phyloP scores from a whole-genome alignment of 345 rosid species.

The Tarenaya hassleriana region DNA sequence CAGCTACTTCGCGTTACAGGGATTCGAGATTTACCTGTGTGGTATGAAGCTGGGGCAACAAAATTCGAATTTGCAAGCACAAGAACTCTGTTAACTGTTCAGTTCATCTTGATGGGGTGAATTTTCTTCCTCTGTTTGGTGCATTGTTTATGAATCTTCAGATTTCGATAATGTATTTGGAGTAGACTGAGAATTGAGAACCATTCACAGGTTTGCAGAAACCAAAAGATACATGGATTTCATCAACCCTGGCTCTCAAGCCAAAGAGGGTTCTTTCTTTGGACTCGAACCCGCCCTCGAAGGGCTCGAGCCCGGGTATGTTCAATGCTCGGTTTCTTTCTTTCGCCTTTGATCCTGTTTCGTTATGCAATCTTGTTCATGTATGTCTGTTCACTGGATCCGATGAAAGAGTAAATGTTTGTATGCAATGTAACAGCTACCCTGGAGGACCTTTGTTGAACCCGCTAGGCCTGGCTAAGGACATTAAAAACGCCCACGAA shows the following conservation, averaged over 20 bases:
- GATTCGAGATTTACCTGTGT: constrained; percentile 62
- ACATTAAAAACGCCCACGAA: constrained; percentile 48
- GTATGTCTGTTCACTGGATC: too few relatives aligned
- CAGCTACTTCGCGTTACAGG: constrained; percentile 80
- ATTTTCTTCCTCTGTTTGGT: neutral
- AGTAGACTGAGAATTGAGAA: neutral
- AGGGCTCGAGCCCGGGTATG: constrained; percentile 88
- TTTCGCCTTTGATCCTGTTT: neutral
- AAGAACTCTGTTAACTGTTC: constrained; percentile 57
- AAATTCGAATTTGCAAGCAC: constrained; percentile 71
- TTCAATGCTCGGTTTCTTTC: neutral
- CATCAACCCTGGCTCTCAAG: constrained; percentile 79
- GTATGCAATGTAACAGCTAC: constrained; percentile 38
- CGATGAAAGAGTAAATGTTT: neutral
- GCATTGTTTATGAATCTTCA: neutral
- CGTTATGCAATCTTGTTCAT: neutral
- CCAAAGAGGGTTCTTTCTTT: constrained; percentile 69
- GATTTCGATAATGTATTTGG: neutral
- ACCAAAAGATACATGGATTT: constrained; percentile 89
- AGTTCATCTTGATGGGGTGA: constrained; percentile 90
- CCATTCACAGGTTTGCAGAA: constrained; percentile 59
- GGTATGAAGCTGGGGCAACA: constrained; percentile 92
- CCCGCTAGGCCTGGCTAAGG: constrained; percentile 90
- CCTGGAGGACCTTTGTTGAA: constrained; percentile 94
- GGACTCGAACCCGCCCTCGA: constrained; percentile 75